A percentile compares a stretch with the other conserved stretches of the same genome.
Conservation (phyloP, 306 rosid genomes). For the Ziziphus jujuba region DNA sequence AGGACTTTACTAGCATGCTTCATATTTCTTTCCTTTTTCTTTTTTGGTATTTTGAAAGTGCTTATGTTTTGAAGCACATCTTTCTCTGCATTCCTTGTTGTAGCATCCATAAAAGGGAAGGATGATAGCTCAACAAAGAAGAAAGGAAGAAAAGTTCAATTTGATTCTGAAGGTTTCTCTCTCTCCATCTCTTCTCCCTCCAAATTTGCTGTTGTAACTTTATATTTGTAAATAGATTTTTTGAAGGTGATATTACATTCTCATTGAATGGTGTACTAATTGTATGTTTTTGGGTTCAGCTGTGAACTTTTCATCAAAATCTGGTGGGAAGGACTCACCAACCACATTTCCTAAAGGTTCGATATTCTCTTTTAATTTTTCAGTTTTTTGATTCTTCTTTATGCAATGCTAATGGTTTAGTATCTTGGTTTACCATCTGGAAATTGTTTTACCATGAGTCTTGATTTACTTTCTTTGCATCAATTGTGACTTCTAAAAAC, state of each 20-base stretch:
- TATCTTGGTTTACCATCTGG: conserved; percentile 15
- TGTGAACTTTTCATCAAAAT: conserved; percentile 32
- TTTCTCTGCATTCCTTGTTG: conserved; percentile 16
- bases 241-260: conserved; percentile 6
- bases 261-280: conserved; percentile 13
- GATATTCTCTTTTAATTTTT: conserved; percentile 1
- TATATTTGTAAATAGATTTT: conserved; percentile 1
- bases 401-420: not conserved
- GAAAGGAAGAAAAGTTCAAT: conserved; percentile 76
- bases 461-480: conserved; percentile 11
- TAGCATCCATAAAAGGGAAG: conserved; percentile 66
- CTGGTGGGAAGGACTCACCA: conserved; percentile 36
- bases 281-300: conserved; percentile 24
- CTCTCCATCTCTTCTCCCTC: not conserved
- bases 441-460: not conserved
- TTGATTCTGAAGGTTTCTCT: conserved; percentile 53
- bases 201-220: not conserved
- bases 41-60: no score
- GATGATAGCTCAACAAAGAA: conserved; percentile 69
- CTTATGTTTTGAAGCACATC: conserved; percentile 2
- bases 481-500: conserved; percentile 37
- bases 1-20: not conserved
- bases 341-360: conserved; percentile 37
- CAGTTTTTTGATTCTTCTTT: conserved; percentile 9
- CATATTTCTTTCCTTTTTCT: not conserved